Conservation (phyloP, 805 yeast genomes). For the Suhomyces canberraensis region DNA sequence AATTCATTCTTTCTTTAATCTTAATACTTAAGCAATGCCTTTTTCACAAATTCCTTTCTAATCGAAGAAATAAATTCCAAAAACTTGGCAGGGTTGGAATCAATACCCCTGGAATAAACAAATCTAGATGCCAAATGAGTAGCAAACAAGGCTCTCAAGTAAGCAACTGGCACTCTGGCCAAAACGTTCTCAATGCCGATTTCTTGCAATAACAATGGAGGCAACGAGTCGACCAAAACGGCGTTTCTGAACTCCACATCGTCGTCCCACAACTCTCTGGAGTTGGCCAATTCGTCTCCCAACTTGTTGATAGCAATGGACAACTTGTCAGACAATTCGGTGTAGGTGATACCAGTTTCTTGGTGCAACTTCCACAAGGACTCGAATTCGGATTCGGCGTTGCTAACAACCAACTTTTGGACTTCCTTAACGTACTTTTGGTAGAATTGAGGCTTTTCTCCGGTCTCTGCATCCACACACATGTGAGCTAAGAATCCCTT, state of each 20-base stretch:
- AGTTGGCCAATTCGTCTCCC: constrained; percentile 78
- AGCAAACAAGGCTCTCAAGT: constrained; percentile 84
- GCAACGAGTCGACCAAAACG: constrained; percentile 74
- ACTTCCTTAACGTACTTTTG: constrained; percentile 80
- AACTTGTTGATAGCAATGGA: constrained; percentile 81
- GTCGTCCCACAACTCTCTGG: constrained; percentile 80
- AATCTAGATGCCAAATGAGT: constrained; percentile 80
- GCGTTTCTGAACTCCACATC: constrained; percentile 75
- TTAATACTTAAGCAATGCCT: constrained; percentile 24
- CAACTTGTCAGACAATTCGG: constrained; percentile 75
- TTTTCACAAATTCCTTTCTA: constrained; percentile 42
- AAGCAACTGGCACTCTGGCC: constrained; percentile 79
- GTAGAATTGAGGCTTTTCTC: constrained; percentile 68
- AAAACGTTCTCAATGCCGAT: constrained; percentile 68
- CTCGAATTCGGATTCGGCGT: constrained; percentile 83
- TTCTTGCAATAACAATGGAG: constrained; percentile 63
- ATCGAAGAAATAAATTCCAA: constrained; percentile 63
- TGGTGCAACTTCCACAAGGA: constrained; percentile 78
- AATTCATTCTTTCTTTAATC: too few relatives aligned
- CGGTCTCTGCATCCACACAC: constrained; percentile 61
- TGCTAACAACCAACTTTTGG: constrained; percentile 67
- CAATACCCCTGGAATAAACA: constrained; percentile 78
- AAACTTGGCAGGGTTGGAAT: constrained; percentile 75
- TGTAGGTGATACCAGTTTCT: constrained; percentile 58
- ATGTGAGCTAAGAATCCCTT: constrained; percentile 73